phyloP scores from a whole-genome alignment of 2,329 filamentous ascomycete genomes.

The Sordariomycetes sp. region DNA sequence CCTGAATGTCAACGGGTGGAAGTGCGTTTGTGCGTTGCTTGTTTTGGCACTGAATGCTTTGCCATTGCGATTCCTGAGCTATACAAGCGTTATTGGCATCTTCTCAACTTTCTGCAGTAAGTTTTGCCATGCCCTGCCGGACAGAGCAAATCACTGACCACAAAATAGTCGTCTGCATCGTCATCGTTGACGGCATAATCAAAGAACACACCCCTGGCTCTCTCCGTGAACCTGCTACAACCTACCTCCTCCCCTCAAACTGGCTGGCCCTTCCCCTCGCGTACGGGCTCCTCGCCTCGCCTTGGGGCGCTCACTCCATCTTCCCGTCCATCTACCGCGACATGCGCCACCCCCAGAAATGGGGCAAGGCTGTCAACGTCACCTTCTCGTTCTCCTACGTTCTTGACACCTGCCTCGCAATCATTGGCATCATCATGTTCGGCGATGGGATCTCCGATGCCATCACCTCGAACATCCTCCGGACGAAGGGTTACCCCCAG shows the following conservation, averaged over 20 bases:
- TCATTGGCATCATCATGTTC: constrained; percentile 89
- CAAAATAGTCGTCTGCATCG: constrained; percentile 64
- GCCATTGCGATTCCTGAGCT: constrained; percentile 74
- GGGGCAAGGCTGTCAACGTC: constrained; percentile 61
- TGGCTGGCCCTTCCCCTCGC: constrained; percentile 83
- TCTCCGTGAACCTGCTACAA: constrained; percentile 67
- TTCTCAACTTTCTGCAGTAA: constrained; percentile 79
- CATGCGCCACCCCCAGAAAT: constrained; percentile 72
- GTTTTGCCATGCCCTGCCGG: constrained; percentile 26
- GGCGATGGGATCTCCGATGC: constrained; percentile 81
- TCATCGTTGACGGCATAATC: constrained; percentile 77
- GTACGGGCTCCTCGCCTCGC: constrained; percentile 81
- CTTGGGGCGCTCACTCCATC: constrained; percentile 54
- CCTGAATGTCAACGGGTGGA: constrained; percentile 63
- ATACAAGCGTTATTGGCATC: constrained; percentile 90
- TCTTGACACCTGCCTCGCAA: constrained; percentile 72
- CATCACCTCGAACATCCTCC: constrained; percentile 83
- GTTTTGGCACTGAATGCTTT: constrained; percentile 78
- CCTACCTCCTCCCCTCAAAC: constrained; percentile 74
- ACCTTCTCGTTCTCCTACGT: constrained; percentile 82
- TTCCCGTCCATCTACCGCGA: constrained; percentile 66
- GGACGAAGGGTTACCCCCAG: constrained; percentile 63
- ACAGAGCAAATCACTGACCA: not conserved
- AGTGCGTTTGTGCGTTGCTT: constrained; percentile 70
- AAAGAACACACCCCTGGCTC: constrained; percentile 76